Conservation (phyloP, 441 rosid species). For the Adansonia grandidieri region DNA sequence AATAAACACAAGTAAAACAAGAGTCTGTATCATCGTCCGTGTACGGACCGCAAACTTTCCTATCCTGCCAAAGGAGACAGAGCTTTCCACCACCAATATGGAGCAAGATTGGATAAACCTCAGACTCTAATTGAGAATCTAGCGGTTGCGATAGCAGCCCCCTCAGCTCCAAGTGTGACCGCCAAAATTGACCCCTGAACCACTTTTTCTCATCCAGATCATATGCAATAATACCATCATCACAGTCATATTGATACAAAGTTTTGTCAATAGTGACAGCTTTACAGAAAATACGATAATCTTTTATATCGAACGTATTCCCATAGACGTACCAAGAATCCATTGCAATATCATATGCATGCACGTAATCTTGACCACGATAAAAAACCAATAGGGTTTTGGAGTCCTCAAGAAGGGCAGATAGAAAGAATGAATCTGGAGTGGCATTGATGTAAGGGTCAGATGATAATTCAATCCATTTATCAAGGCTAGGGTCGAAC, state of each 20-base stretch:
- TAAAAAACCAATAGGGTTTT: conserved; percentile 1
- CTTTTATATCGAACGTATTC: background rate
- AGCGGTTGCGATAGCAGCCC: background rate
- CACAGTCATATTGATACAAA: background rate
- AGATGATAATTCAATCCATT: background rate
- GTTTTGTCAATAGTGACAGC: background rate
- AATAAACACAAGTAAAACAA: background rate
- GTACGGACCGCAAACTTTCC: background rate
- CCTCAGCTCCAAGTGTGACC: background rate
- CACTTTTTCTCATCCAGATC: background rate
- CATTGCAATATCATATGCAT: background rate
- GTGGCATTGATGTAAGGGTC: background rate
- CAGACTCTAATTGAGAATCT: background rate
- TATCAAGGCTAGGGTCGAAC: background rate
- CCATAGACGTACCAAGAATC: background rate
- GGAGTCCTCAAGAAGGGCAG: background rate
- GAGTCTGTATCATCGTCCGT: background rate
- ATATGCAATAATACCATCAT: background rate
- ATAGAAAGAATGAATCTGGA: background rate
- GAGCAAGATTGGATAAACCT: background rate
- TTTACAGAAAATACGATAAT: background rate
- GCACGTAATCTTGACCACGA: background rate
- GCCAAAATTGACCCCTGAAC: background rate
- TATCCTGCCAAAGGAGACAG: background rate
- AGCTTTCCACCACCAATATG: background rate